Percentiles rank a stretch among this genome's conserved stretches.
Evolutionary conservation across 2,329 filamentous ascomycete genomes (phyloP).

Genomic region (Paraconiothyrium sp.): DNA sequence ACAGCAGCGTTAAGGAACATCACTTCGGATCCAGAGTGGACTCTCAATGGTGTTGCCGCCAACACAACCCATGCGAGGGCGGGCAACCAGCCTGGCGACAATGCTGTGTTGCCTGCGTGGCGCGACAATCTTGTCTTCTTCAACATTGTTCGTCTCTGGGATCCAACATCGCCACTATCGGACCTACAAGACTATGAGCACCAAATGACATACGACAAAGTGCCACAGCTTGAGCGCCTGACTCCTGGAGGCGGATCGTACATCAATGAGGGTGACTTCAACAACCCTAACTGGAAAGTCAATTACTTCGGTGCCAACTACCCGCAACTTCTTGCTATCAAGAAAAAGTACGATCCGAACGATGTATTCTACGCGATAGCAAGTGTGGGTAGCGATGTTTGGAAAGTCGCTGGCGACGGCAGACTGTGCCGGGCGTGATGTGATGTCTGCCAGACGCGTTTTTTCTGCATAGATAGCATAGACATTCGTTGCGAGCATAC

Average conservation of each 20-base stretch:
- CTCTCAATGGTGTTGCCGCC: not conserved
- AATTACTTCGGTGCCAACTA: conserved; percentile 3
- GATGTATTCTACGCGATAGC: not conserved
- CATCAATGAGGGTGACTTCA: conserved; percentile 5
- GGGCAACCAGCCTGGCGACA: not conserved
- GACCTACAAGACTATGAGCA: not conserved
- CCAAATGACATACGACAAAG: not conserved
- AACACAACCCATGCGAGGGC: not conserved
- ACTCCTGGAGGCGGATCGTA: not conserved
- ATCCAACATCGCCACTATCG: not conserved
- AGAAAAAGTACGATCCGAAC: conserved; percentile 5
- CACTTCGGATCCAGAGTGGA: not conserved
- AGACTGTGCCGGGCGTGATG: conserved; percentile 3
- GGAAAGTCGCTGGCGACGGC: not conserved
- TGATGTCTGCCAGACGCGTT: too few species aligned
- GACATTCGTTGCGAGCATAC: too few species aligned
- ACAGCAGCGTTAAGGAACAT: not conserved
- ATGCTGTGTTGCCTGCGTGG: not conserved
- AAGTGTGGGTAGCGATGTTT: not conserved
- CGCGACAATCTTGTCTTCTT: not conserved
- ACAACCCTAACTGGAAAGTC: not conserved
- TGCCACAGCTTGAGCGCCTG: not conserved
- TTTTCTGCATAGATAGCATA: too few species aligned
- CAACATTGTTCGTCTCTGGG: not conserved
- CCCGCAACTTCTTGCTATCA: not conserved